Evolutionary conservation across 345 rosid genomes (phyloP).

Genomic region (Boechera retrofracta): DNA sequence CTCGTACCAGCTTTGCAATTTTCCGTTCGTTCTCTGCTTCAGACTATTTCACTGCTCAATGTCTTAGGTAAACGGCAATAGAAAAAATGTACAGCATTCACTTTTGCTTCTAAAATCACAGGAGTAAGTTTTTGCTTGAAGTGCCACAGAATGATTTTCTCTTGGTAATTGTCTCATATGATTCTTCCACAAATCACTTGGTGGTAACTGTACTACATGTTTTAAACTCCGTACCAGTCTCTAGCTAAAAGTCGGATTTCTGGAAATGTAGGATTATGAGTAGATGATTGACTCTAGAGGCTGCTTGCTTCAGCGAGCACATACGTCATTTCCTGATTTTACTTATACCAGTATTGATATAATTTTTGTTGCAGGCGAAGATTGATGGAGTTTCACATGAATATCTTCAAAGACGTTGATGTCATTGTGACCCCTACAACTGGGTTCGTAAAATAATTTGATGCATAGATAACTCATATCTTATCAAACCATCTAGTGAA

Average conservation of each 20-base stretch:
- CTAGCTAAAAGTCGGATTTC: background rate
- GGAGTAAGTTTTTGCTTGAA: constrained; percentile 14
- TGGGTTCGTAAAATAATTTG: constrained; percentile 54
- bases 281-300: constrained; percentile 23
- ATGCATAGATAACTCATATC: background rate
- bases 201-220: background rate
- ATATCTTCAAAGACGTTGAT: constrained; percentile 82
- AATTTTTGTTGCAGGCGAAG: constrained; percentile 64
- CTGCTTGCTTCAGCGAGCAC: constrained; percentile 10
- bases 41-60: constrained; percentile 77
- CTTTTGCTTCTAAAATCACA: constrained; percentile 4
- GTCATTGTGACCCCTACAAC: constrained; percentile 88
- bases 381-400: constrained; percentile 75
- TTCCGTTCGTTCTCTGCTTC: constrained; percentile 80
- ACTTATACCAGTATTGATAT: constrained; percentile 7
- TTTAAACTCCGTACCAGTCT: background rate
- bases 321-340: background rate
- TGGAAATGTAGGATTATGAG: constrained; percentile 7
- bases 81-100: constrained; percentile 3
- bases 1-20: constrained; percentile 68
- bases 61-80: constrained; percentile 62
- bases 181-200: background rate
- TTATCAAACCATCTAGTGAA: background rate
- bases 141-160: background rate
- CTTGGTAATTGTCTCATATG: background rate